Conservation (phyloP, 2,329 filamentous ascomycete species). For the Cladophialophora exuberans region DNA sequence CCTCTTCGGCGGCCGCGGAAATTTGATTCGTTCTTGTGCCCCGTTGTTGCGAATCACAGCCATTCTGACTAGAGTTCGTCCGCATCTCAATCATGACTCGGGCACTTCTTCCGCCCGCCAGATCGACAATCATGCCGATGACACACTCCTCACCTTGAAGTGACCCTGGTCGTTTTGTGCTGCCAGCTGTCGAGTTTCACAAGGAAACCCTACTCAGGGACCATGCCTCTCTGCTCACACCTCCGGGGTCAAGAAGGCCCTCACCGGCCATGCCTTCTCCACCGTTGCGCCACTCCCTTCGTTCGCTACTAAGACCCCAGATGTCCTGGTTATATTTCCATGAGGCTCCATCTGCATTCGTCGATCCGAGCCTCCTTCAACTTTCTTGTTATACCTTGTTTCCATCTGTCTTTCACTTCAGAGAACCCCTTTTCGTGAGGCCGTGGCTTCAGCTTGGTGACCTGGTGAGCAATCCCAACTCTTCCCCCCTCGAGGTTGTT, state of each 20-base stretch:
- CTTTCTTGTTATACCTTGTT: background rate
- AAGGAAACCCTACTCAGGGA: slow-evolving; percentile 16
- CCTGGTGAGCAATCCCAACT: slow-evolving; percentile 13
- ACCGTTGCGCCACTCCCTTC: slow-evolving; percentile 17
- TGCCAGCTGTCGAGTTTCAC: slow-evolving; percentile 15
- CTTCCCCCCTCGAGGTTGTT: slow-evolving; percentile 8
- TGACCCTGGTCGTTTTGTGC: slow-evolving; percentile 14
- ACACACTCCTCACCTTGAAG: background rate
- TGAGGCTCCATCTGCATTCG: slow-evolving; percentile 12
- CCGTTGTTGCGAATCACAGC: slow-evolving; percentile 15
- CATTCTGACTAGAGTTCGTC: slow-evolving; percentile 9
- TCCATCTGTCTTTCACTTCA: no score
- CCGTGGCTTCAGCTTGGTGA: background rate
- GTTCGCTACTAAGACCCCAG: slow-evolving; percentile 11
- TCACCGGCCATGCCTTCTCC: slow-evolving; percentile 9
- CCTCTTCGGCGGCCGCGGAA: slow-evolving; percentile 21
- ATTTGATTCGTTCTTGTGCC: slow-evolving; percentile 27
- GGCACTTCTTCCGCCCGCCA: slow-evolving; percentile 9
- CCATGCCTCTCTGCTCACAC: slow-evolving; percentile 12
- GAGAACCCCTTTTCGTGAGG: background rate
- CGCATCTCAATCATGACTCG: slow-evolving; percentile 12
- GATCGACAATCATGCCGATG: slow-evolving; percentile 18
- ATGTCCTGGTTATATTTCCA: slow-evolving; percentile 22
- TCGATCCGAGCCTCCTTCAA: slow-evolving; percentile 2
- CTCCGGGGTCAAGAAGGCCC: slow-evolving; percentile 1